phyloP scores from a whole-genome alignment of 2,329 filamentous ascomycete species.

The Fusarium equiseti region DNA sequence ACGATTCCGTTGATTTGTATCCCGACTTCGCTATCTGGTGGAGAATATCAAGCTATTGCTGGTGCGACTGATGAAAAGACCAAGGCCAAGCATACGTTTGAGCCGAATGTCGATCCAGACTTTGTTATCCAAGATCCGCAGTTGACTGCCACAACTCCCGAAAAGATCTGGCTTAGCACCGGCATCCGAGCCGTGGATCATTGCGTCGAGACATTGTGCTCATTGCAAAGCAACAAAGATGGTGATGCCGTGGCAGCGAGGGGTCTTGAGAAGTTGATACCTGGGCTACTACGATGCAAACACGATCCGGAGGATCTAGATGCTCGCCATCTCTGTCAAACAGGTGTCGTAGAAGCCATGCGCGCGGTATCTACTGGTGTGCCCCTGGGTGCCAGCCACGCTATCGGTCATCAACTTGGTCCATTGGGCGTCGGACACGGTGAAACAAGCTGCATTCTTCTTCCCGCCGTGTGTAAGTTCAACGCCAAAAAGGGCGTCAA shows the following conservation, averaged over 20 bases:
- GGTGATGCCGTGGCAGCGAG: neutral
- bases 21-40: slow-evolving; percentile 12
- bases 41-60: slow-evolving; percentile 17
- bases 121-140: slow-evolving; percentile 10
- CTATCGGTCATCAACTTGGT: slow-evolving; percentile 23
- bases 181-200: slow-evolving; percentile 3
- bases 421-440: slow-evolving; percentile 17
- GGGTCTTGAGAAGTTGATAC: slow-evolving; percentile 2
- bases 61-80: slow-evolving; percentile 12
- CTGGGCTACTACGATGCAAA: slow-evolving; percentile 8
- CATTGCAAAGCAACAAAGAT: slow-evolving; percentile 3
- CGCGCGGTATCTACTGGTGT: slow-evolving; percentile 18
- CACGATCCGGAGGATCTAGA: neutral
- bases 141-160: slow-evolving; percentile 8
- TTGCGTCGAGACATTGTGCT: slow-evolving; percentile 19
- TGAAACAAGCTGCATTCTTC: slow-evolving; percentile 17
- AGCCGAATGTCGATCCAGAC: slow-evolving; percentile 1
- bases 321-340: slow-evolving; percentile 12
- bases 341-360: slow-evolving; percentile 10
- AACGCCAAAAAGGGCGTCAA: slow-evolving; percentile 6
- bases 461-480: slow-evolving; percentile 22
- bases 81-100: slow-evolving; percentile 13
- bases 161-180: slow-evolving; percentile 8
- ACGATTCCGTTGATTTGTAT: slow-evolving; percentile 17
- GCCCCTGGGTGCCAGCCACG: slow-evolving; percentile 17